Evolutionary conservation across 73 alveolate genomes (phyloP), one percentile per base, ranked within the genome.

Genomic region (Paramecium biaurelia): DNA sequence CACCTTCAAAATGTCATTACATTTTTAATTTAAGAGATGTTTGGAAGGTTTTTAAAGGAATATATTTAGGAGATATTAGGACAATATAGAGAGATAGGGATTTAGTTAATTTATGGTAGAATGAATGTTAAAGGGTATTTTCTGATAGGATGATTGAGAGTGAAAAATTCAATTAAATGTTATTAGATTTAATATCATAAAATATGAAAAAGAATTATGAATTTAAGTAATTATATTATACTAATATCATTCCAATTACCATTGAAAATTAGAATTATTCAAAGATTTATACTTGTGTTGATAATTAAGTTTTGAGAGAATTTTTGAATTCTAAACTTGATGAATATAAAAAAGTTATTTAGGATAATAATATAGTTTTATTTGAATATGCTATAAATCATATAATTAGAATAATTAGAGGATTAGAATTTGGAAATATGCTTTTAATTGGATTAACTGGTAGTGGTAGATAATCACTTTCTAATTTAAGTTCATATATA

Each of bases 1-100:
- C 99, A 5, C 99, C 99, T 14, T 97, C 98, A 11, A 97, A 97
- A 67, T 92, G 97, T 21, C 99, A 97, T 76, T 97, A 96, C 76
- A 92, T 85, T 20, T 97, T 92, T 82, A 97, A 97, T 86, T 68
- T 97, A 47, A 95, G 99, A 96, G 99, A 98, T 93, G 87, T 98
- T 28, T 94, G 98, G 57, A 97, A 96, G 93, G 99, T 98, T 15
- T 95, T 98, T 95, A 95, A 97, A 87, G 99, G 99, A 5, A 68
- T 98, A 9, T 92, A 97, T 57, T 94, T 93, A 67, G 92, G 84
- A 30, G 84, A 63, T 42, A 89, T 89, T 14, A 94, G 94, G 42
- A 84, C 92, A 14, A 85, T 85, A 26, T 58, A 76, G 20, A 93
- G 85, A 70, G 85, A 93, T 24, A 88, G 94, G 43, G 96, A 95